These are phyloP conservation scores for Pleoardoris graminearum DNA, from an alignment of 2,329 filamentous ascomycete genomes.

Conservation along the genomic window DNA sequence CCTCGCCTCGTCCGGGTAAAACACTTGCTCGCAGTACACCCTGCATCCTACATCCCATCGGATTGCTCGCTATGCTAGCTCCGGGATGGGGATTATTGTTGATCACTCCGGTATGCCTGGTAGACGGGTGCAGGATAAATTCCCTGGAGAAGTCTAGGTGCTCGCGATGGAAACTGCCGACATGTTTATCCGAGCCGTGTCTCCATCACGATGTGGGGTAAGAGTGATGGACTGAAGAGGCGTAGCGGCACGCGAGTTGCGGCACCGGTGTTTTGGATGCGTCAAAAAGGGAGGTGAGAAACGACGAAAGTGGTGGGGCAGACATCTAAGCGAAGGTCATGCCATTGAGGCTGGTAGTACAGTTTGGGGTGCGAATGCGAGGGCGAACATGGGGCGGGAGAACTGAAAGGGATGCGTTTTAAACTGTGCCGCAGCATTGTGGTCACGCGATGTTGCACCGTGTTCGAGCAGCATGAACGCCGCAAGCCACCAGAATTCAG, in stretches of 20 bases:
- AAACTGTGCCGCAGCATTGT: background rate
- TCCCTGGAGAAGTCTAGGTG: no score
- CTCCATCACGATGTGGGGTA: background rate
- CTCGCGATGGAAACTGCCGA: no score
- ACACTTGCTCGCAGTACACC: background rate
- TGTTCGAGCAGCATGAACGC: background rate
- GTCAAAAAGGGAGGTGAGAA: background rate
- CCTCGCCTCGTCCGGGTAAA: slow-evolving; percentile 1
- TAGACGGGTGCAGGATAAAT: background rate
- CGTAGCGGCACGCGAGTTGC: background rate
- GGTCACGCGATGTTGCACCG: slow-evolving; percentile 4
- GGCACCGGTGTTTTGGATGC: background rate
- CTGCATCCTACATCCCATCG: background rate
- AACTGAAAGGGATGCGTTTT: background rate
- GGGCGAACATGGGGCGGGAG: background rate
- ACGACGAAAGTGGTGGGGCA: background rate
- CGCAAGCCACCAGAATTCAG: slow-evolving; percentile 1
- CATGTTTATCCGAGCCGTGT: slow-evolving; percentile 3
- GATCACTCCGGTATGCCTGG: background rate
- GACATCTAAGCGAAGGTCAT: background rate
- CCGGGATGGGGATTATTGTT: background rate
- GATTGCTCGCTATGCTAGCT: background rate
- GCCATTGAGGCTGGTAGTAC: background rate
- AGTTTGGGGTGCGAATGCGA: background rate
- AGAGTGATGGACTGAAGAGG: background rate